Conservation (phyloP, 2,329 filamentous ascomycete genomes). For the Colletotrichum godetiae region DNA sequence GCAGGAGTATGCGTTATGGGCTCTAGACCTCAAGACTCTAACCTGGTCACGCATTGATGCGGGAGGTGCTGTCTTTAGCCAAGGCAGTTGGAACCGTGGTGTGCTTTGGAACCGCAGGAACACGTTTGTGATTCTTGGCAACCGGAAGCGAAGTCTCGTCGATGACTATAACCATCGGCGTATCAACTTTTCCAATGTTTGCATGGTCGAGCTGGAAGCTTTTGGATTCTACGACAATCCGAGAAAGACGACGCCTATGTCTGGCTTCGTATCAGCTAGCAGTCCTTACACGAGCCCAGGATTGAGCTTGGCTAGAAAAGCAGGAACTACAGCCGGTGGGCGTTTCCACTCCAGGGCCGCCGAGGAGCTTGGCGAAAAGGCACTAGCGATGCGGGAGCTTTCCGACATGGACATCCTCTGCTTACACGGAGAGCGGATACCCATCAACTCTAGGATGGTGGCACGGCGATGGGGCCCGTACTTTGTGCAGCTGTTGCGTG, state of each 20-base stretch:
- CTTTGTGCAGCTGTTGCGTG: slow-evolving; percentile 90
- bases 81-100: slow-evolving; percentile 97
- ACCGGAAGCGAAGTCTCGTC: slow-evolving; percentile 91
- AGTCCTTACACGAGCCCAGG: slow-evolving; percentile 70
- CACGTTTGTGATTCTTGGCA: slow-evolving; percentile 94
- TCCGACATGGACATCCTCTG: slow-evolving; percentile 97
- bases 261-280: slow-evolving; percentile 87
- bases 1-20: slow-evolving; percentile 98
- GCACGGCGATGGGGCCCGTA: slow-evolving; percentile 93
- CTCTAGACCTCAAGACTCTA: slow-evolving; percentile 85
- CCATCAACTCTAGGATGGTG: slow-evolving; percentile 91
- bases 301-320: slow-evolving; percentile 68
- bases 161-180: slow-evolving; percentile 98
- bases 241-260: slow-evolving; percentile 79
- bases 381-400: slow-evolving; percentile 83
- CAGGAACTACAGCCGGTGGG: slow-evolving; percentile 77
- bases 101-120: slow-evolving; percentile 94
- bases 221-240: slow-evolving; percentile 99
- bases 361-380: slow-evolving; percentile 86
- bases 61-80: slow-evolving; percentile 91
- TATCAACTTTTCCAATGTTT: slow-evolving; percentile 97
- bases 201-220: slow-evolving; percentile 95
- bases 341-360: slow-evolving; percentile 81
- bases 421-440: slow-evolving; percentile 89
- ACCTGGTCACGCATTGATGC: slow-evolving; percentile 98